These are phyloP conservation scores for Backusella sp. DNA, from an alignment of 192 early-diverging fungal genomes.

Conservation along the genomic window DNA sequence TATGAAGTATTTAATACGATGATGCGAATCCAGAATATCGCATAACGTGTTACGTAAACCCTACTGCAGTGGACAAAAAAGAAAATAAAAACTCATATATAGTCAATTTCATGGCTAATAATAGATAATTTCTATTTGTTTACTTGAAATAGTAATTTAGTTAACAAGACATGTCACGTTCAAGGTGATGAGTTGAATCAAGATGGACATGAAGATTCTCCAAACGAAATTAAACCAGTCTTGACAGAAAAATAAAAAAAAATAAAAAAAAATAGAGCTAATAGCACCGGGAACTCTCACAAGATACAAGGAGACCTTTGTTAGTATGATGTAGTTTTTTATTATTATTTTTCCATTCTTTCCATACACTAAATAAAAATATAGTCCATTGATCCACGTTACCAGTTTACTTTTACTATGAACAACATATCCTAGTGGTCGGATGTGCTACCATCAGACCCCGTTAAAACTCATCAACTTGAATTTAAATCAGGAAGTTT, in stretches of 20 bases:
- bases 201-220: background rate
- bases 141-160: background rate
- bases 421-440: background rate
- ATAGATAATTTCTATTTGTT: background rate
- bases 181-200: background rate
- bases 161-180: background rate
- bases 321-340: background rate
- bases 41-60: background rate
- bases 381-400: background rate
- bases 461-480: background rate
- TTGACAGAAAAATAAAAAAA: background rate
- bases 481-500: background rate
- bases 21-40: background rate
- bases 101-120: background rate
- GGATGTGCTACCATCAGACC: background rate
- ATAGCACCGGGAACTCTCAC: background rate
- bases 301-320: background rate
- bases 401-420: slow-evolving; percentile 4
- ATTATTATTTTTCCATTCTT: background rate
- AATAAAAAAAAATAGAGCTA: background rate
- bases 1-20: background rate
- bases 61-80: background rate
- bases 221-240: background rate
- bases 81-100: background rate
- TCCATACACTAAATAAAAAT: background rate